Percentiles rank a stretch among this genome's conserved stretches.
phyloP scores from a whole-genome alignment of 257 asterid species.

The Salvia miltiorrhiza region DNA sequence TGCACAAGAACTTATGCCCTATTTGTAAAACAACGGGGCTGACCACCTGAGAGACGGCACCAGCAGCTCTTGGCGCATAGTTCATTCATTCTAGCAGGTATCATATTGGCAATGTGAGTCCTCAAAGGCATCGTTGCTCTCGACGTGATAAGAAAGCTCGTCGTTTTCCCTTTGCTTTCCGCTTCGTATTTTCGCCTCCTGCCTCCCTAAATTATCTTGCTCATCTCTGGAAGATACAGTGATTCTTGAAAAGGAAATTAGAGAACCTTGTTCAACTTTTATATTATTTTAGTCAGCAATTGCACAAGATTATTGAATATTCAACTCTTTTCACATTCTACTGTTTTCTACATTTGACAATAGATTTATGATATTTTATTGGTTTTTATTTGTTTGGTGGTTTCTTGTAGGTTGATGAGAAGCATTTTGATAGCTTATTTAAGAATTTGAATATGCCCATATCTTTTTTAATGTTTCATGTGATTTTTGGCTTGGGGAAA shows the following conservation, averaged over 20 bases:
- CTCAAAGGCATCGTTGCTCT: conserved; percentile 13
- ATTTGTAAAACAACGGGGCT: conserved; percentile 60
- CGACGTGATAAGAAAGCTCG: background rate
- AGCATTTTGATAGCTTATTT: background rate
- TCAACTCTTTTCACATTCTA: conserved; percentile 9
- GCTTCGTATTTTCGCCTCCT: background rate
- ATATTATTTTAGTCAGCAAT: conserved; percentile 20
- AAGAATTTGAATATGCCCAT: background rate
- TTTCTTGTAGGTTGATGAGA: background rate
- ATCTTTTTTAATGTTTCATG: background rate
- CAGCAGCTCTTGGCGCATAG: background rate
- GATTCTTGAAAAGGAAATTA: conserved; percentile 26
- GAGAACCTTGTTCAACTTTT: conserved; percentile 22
- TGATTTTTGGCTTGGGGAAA: too few species aligned
- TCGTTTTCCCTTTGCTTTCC: background rate
- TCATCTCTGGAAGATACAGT: conserved; percentile 13
- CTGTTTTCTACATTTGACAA: conserved; percentile 16
- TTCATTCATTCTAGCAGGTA: background rate
- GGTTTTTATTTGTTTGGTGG: conserved; percentile 3
- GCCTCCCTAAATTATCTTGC: conserved; percentile 20
- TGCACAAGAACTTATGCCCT: conserved; percentile 59
- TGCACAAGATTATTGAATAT: conserved; percentile 30
- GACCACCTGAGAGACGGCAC: conserved; percentile 19
- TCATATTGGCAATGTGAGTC: background rate
- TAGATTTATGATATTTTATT: conserved; percentile 10